These are phyloP conservation scores for Trypethelium eluteriae DNA, from an alignment of 495 filamentous ascomycete genomes.

Conservation along the genomic window DNA sequence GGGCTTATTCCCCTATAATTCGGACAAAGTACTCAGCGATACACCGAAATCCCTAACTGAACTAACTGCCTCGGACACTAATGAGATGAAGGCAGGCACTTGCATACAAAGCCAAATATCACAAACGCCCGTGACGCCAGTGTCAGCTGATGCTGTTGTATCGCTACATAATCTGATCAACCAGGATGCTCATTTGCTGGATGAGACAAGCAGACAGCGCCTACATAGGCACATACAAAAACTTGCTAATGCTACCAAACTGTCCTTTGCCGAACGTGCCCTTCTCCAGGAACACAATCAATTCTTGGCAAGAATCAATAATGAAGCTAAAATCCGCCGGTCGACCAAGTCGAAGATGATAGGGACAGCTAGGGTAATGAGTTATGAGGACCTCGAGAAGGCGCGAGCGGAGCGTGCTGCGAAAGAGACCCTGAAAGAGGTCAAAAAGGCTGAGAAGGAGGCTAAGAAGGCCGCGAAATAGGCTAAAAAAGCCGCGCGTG, in stretches of 20 bases:
- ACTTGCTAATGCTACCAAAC: no score
- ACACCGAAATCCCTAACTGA: conserved; percentile 6
- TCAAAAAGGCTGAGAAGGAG: neutral
- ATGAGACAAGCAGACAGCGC: conserved; percentile 17
- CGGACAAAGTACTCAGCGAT: conserved; percentile 12
- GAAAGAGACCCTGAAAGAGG: conserved; percentile 15
- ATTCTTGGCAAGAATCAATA: conserved; percentile 20
- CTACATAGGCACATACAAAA: conserved; percentile 19
- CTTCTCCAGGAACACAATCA: conserved; percentile 12
- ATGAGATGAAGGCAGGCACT: neutral
- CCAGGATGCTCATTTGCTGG: conserved; percentile 18
- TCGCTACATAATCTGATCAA: conserved; percentile 22
- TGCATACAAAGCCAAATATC: neutral
- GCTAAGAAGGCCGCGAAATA: neutral
- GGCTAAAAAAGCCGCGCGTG: neutral
- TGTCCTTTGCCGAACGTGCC: conserved; percentile 12
- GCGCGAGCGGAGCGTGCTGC: conserved; percentile 18
- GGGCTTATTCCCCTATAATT: conserved; percentile 12
- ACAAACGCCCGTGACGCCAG: conserved; percentile 18
- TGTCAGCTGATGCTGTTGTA: conserved; percentile 18
- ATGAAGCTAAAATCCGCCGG: conserved; percentile 20
- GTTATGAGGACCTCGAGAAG: conserved; percentile 16
- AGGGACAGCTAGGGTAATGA: conserved; percentile 22
- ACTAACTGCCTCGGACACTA: neutral
- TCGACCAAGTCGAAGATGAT: conserved; percentile 16